Conservation (phyloP, 2,329 filamentous ascomycete genomes). For the Huntiella abstrusa region DNA sequence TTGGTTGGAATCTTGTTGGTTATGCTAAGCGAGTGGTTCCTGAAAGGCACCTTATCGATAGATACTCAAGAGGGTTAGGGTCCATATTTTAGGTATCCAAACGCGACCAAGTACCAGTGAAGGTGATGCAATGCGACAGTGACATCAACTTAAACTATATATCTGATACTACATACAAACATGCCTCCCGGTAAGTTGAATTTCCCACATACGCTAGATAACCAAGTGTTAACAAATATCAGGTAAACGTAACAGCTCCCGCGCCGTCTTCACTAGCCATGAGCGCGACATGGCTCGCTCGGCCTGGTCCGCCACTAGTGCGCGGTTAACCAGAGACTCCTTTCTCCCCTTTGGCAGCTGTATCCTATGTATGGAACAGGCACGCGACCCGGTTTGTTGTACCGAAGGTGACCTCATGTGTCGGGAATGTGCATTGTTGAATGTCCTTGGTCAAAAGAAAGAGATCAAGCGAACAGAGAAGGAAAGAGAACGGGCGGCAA, state of each 20-base stretch:
- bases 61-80: no score
- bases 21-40: no score
- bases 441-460: constrained; percentile 78
- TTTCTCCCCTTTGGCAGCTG: constrained; percentile 86
- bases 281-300: constrained; percentile 68
- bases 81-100: no score
- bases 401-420: constrained; percentile 80
- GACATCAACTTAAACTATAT: no score
- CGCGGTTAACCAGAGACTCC: constrained; percentile 74
- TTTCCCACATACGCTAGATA: no score
- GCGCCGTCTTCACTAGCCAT: constrained; percentile 83
- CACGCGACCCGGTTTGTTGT: constrained; percentile 70
- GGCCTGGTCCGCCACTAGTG: constrained; percentile 63
- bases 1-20: no score
- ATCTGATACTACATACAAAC: no score
- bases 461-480: constrained; percentile 72
- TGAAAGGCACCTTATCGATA: no score
- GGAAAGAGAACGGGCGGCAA: constrained; percentile 24
- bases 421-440: constrained; percentile 77
- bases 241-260: constrained; percentile 78
- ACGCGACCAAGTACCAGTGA: no score
- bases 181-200: no score
- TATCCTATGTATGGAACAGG: constrained; percentile 65
- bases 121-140: no score
- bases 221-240: background rate